Evolutionary conservation across 106 monocot species (phyloP).

Genomic region (Apostasia shenzhenica): DNA sequence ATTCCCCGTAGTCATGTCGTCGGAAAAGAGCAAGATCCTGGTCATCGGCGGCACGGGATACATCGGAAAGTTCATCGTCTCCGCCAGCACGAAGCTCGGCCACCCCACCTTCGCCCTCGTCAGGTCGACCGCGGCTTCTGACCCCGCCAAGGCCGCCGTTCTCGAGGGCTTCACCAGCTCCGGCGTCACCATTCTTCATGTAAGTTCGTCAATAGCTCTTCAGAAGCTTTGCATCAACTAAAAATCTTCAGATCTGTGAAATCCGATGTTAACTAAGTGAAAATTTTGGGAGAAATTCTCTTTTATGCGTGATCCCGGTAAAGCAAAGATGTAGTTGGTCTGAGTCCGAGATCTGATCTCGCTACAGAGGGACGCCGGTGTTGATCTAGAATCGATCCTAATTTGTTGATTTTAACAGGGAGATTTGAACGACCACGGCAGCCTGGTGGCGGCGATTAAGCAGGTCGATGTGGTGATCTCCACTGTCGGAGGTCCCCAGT

Average conservation of each 20-base stretch:
- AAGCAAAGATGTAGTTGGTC: too few species aligned
- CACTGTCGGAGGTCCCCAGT: conserved; percentile 17
- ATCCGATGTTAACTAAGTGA: too few species aligned
- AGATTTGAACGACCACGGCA: conserved; percentile 37
- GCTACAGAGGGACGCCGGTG: too few species aligned
- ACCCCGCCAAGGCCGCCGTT: conserved; percentile 18
- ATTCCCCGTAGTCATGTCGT: neutral
- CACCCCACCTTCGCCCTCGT: conserved; percentile 35
- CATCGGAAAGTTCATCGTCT: conserved; percentile 34
- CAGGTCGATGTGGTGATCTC: conserved; percentile 50
- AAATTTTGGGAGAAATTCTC: too few species aligned
- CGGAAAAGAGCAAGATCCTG: conserved; percentile 18
- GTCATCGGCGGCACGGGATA: conserved; percentile 37
- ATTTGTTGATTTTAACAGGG: conserved; percentile 15
- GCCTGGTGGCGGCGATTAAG: conserved; percentile 44
- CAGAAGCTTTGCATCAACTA: neutral
- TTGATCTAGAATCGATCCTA: too few species aligned
- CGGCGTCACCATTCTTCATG: conserved; percentile 28
- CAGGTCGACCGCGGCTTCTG: conserved; percentile 5
- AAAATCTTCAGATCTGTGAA: too few species aligned
- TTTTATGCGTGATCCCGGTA: too few species aligned
- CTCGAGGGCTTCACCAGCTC: conserved; percentile 11
- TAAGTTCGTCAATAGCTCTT: neutral
- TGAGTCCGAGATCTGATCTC: too few species aligned
- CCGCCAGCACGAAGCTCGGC: conserved; percentile 17